These are phyloP conservation scores for Debaryomycetaceae sp. DNA, from an alignment of 1,139 yeast species.

Conservation along the genomic window DNA sequence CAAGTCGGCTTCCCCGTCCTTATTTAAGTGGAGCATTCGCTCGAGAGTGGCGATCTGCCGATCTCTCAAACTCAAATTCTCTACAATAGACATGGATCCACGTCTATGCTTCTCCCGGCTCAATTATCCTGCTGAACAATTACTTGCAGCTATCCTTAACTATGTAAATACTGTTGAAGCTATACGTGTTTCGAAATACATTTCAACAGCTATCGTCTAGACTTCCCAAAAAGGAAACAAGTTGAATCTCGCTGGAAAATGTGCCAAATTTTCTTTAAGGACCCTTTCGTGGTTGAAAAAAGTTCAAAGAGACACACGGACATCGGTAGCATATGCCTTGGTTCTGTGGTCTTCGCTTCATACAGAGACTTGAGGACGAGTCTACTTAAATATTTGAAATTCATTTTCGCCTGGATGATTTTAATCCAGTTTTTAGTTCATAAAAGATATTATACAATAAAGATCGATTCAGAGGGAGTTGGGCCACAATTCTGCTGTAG, in stretches of 20 bases:
- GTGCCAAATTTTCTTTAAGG: no score
- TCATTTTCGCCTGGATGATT: not conserved
- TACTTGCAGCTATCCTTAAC: not conserved
- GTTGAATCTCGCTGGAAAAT: not conserved
- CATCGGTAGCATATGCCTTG: no score
- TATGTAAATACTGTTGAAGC: not conserved
- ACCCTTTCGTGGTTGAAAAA: no score
- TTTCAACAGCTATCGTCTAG: constrained; percentile 4
- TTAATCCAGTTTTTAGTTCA: not conserved
- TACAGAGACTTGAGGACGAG: not conserved
- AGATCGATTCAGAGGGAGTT: no score
- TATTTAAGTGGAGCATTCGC: constrained; percentile 80
- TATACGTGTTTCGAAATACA: constrained; percentile 2
- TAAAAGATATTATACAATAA: not conserved
- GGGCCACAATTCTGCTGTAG: no score
- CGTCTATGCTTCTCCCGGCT: not conserved
- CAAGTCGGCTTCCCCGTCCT: constrained; percentile 51
- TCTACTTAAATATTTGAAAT: not conserved
- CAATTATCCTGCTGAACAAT: not conserved
- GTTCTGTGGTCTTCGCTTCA: no score
- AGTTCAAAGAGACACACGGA: no score
- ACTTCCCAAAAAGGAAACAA: constrained; percentile 13
- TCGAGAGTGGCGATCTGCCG: constrained; percentile 52
- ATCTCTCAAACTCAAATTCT: constrained; percentile 25
- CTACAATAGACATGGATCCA: constrained; percentile 15